Base-by-base conservation (phyloP, 257 asterid species). In the Lycium ferocissimum region DNA sequence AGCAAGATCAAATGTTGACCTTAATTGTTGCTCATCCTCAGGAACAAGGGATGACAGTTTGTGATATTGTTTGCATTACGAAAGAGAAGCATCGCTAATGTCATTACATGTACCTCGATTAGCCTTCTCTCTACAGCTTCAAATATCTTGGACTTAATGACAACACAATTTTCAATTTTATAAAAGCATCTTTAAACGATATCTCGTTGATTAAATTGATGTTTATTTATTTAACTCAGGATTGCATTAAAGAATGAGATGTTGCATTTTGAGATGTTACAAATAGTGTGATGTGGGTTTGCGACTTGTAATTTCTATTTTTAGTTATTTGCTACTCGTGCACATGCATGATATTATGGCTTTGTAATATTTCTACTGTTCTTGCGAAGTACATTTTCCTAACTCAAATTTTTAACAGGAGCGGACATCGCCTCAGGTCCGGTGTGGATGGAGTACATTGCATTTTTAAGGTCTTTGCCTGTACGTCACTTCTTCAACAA, bases 401-500 rank as follows among this genome's bases (percentile, higher is more conserved):
- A 26, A 54, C 66, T 54, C n/a, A 72, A 7, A 84, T 73, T 88
- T 85, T 57, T 91, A 85, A 82, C 95, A 96, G 99, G 99, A 84
- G 92, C 94, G 86, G 99, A 95, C 88, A 91, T 95, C 72, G 91
- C 94, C 79, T 92, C 99, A 18, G 99, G 99, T 76, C 98, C 99
- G 67, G 92, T 97, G 73, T 97, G 98, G 99, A 93, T 94, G 92
- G 98, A 97, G 89, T 94, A 97, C 87, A 88, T 92, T 89, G 92
- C 98, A 45, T 95, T 92, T 88, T 90, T 97, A 37, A 95, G 91
- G 89, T 95, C 98, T 80, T 84, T 94, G 86, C 98, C 95, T 92
- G 99, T 97, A 86, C 79, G 94, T 88, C 86, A 61, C 54, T 81
- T 33, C 82, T 78, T 82, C 83, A 57, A 82, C 20, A 59, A 80